Evolutionary conservation across 345 rosid species (phyloP).

Genomic region (Linum tenue): DNA sequence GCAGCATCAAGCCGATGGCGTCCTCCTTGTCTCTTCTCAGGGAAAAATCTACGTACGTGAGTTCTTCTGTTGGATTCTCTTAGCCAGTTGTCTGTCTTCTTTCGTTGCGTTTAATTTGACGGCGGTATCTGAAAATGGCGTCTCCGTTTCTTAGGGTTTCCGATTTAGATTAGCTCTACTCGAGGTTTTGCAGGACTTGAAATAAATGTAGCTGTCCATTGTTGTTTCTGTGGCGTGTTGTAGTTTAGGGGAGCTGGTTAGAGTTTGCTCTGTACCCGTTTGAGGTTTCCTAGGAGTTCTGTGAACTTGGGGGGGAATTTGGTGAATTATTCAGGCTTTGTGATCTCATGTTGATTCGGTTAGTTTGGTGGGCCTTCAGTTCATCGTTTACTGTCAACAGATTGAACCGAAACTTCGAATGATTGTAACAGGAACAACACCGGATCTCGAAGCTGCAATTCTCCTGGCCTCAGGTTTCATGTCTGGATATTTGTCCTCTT

Average conservation of each 20-base stretch:
- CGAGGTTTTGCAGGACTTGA: background rate
- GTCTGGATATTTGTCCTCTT: conserved; percentile 1
- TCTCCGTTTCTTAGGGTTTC: background rate
- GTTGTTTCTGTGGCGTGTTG: background rate
- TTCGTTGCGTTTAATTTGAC: background rate
- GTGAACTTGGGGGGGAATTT: background rate
- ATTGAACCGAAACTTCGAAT: background rate
- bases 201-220: no score
- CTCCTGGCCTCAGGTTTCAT: conserved; percentile 18
- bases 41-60: conserved; percentile 13
- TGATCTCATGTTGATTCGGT: background rate
- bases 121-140: background rate
- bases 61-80: background rate
- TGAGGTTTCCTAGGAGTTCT: background rate
- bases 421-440: conserved; percentile 16
- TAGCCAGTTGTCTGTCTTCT: background rate
- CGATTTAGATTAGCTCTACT: background rate
- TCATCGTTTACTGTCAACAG: no score
- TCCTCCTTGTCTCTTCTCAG: conserved; percentile 7
- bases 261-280: background rate
- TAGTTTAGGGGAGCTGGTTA: background rate
- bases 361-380: background rate
- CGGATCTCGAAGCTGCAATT: conserved; percentile 12
- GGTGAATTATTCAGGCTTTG: background rate
- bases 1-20: background rate